Conservation (phyloP, 371 early-diverging fungal genomes). For the Gilbertella persicaria region DNA sequence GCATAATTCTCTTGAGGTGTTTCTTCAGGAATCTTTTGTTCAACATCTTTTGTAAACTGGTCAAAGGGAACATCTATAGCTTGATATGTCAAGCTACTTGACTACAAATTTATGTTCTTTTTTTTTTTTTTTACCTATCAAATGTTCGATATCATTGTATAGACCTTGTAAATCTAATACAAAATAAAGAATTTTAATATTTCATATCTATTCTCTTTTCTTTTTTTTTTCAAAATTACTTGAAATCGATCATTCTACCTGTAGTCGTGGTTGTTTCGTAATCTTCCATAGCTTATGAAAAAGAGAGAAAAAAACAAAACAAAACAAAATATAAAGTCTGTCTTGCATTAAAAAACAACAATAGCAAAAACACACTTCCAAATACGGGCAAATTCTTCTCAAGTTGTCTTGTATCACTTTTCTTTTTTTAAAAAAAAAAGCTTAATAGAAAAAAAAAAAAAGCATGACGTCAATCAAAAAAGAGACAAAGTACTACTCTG, state of each 20-base stretch:
- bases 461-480: too few species aligned
- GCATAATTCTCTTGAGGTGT: background rate
- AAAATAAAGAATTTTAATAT: background rate
- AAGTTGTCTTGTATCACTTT: too few species aligned
- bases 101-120: background rate
- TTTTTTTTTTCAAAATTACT: background rate
- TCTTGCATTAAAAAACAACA: background rate
- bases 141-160: constrained; percentile 23
- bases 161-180: constrained; percentile 11
- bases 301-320: background rate
- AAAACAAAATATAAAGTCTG: background rate
- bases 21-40: background rate
- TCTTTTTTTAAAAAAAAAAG: too few species aligned
- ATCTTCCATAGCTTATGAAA: background rate
- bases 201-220: background rate
- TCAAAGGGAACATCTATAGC: constrained; percentile 16
- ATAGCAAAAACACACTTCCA: constrained; percentile 2
- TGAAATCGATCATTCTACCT: too few species aligned
- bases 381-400: background rate
- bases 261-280: too few species aligned
- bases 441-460: too few species aligned
- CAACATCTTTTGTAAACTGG: background rate
- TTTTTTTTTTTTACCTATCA: constrained; percentile 14
- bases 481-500: too few species aligned
- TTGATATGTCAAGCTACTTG: too few species aligned